Percentiles rank a stretch among this genome's conserved stretches.
Evolutionary conservation across 2,329 filamentous ascomycete genomes (phyloP).

Genomic region (Alternaria arborescens): DNA sequence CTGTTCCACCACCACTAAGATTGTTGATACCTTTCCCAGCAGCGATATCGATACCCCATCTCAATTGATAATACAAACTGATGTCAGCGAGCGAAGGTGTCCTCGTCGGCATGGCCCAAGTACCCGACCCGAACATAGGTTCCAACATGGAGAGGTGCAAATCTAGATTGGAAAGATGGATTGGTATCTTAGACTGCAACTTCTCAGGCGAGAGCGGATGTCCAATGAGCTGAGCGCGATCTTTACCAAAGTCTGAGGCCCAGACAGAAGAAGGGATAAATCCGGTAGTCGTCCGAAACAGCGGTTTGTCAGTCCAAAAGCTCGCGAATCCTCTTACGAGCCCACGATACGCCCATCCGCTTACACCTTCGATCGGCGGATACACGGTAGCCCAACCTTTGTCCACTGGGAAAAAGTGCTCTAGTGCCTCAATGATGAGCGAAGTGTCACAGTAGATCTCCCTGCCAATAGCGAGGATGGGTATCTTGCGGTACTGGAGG

Average conservation of each 20-base stretch:
- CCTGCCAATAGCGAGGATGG: constrained; percentile 41
- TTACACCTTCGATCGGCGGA: constrained; percentile 34
- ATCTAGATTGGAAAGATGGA: constrained; percentile 51
- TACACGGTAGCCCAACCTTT: constrained; percentile 50
- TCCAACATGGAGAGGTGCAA: constrained; percentile 51
- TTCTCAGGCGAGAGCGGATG: constrained; percentile 51
- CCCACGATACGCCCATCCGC: constrained; percentile 45
- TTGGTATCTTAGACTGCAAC: constrained; percentile 50
- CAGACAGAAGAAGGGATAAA: constrained; percentile 53
- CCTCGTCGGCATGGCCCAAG: constrained; percentile 49
- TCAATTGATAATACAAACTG: constrained; percentile 50
- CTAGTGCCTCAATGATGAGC: constrained; percentile 47
- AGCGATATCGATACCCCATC: constrained; percentile 53
- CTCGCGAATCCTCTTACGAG: constrained; percentile 52
- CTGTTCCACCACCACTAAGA: constrained; percentile 47
- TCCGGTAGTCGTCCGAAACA: constrained; percentile 53
- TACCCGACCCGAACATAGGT: constrained; percentile 38
- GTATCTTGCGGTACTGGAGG: constrained; percentile 52
- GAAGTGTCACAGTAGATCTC: constrained; percentile 49
- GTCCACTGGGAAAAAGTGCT: constrained; percentile 37
- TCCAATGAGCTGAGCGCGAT: constrained; percentile 52
- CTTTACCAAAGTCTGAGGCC: constrained; percentile 51
- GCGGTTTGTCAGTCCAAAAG: constrained; percentile 54
- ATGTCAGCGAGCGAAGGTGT: constrained; percentile 50
- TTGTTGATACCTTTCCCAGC: constrained; percentile 46